Percentiles rank a stretch among this genome's conserved stretches.
Conservation (phyloP, 2,329 filamentous ascomycete genomes). For the Colletotrichum sp. region DNA sequence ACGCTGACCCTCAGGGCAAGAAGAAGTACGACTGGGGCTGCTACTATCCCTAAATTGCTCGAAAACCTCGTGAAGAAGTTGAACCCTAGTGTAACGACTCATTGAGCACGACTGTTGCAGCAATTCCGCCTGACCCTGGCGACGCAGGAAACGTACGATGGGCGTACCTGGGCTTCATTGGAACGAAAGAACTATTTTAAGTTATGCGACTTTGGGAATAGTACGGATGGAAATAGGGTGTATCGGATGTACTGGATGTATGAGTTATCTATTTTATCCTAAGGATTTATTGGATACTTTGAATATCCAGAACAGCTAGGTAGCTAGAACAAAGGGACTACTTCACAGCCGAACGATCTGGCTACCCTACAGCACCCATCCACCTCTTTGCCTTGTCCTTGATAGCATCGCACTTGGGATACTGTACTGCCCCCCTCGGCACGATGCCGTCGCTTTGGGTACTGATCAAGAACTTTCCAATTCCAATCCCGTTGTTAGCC, state of each 20-base stretch:
- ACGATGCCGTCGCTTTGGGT: background rate
- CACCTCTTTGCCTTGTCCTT: slow-evolving; percentile 4
- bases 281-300: background rate
- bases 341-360: background rate
- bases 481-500: background rate
- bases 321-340: background rate
- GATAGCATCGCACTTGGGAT: background rate
- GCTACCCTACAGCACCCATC: background rate
- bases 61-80: background rate
- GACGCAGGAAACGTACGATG: background rate
- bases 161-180: background rate
- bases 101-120: background rate
- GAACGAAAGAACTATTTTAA: background rate
- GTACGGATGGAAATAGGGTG: background rate
- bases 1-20: background rate
- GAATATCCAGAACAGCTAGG: background rate
- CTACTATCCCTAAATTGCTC: background rate
- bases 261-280: background rate
- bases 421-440: background rate
- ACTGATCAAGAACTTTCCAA: slow-evolving; percentile 13
- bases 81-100: background rate
- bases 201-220: background rate
- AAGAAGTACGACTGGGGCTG: background rate
- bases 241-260: background rate
- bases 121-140: background rate